These are phyloP conservation scores for Paragyromitra xinjiangensis DNA, from an alignment of 495 filamentous ascomycete species.

Conservation along the genomic window DNA sequence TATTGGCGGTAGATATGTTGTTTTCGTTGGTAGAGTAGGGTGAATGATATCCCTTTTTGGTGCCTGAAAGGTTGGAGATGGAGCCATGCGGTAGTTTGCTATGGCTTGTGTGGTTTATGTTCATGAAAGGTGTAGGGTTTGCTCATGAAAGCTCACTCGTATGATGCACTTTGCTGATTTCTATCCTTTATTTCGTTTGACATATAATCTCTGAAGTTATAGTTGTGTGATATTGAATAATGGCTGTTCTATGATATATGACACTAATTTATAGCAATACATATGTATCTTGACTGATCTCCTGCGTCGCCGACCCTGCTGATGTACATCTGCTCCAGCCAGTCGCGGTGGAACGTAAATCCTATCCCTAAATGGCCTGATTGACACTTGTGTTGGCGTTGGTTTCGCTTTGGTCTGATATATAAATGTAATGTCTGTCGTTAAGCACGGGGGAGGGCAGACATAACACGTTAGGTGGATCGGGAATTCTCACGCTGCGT, in stretches of 20 bases:
- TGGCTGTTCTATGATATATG: too few species aligned
- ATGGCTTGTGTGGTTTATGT: too few species aligned
- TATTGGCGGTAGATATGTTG: slow-evolving; percentile 2
- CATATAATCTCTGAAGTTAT: too few species aligned
- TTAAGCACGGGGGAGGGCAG: not conserved
- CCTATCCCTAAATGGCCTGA: not conserved
- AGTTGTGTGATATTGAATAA: too few species aligned
- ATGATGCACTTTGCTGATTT: not conserved
- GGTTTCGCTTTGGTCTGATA: not conserved
- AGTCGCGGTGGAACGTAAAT: too few species aligned
- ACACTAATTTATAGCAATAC: too few species aligned
- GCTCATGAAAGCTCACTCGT: slow-evolving; percentile 7
- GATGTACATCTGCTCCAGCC: too few species aligned
- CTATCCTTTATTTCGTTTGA: too few species aligned
- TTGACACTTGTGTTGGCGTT: not conserved
- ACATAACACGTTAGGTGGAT: not conserved
- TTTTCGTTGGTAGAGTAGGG: not conserved
- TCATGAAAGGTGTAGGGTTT: not conserved
- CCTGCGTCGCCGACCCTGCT: too few species aligned
- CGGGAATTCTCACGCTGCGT: not conserved
- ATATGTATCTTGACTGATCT: too few species aligned
- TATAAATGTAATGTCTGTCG: not conserved
- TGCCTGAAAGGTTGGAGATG: not conserved
- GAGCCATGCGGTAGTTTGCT: not conserved
- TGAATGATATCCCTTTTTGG: slow-evolving; percentile 19